A percentile compares a stretch with the other conserved stretches of the same genome.
Conservation (phyloP, 2,329 filamentous ascomycete species). For the Claviceps arundinis region DNA sequence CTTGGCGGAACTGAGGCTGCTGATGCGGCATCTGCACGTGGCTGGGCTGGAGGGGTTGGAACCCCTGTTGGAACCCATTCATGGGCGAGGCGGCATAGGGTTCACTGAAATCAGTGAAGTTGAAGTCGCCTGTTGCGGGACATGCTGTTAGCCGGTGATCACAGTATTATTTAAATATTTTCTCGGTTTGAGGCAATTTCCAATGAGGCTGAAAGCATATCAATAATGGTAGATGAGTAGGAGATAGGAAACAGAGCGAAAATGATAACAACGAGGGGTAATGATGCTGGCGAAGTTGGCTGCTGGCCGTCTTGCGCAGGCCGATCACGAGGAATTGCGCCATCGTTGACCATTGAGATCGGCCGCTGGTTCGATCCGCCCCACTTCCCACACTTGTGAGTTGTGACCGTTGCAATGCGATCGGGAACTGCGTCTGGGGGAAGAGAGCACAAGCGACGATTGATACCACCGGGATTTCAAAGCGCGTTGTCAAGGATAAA, state of each 20-base stretch:
- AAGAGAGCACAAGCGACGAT: neutral
- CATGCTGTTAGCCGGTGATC: conserved; percentile 3
- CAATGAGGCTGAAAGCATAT: neutral
- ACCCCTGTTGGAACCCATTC: conserved; percentile 24
- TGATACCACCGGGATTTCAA: no score
- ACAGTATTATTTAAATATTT: neutral
- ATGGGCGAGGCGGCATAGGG: conserved; percentile 37
- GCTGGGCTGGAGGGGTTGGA: conserved; percentile 41
- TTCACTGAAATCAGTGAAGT: conserved; percentile 40
- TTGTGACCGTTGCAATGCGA: conserved; percentile 7
- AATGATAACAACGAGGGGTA: neutral
- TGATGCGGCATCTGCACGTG: conserved; percentile 27
- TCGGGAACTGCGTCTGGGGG: neutral
- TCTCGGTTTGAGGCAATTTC: neutral
- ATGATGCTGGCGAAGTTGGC: neutral
- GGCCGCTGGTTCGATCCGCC: conserved; percentile 9
- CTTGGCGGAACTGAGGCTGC: conserved; percentile 20
- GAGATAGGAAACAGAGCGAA: neutral
- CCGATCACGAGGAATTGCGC: conserved; percentile 50
- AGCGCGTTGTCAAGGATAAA: neutral
- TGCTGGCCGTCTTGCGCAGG: conserved; percentile 4
- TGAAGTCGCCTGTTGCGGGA: conserved; percentile 44
- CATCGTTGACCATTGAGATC: conserved; percentile 37
- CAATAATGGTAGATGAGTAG: neutral
- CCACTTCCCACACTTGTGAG: conserved; percentile 13